phyloP scores from a whole-genome alignment of 306 rosid genomes.

The Cicer bijugum region DNA sequence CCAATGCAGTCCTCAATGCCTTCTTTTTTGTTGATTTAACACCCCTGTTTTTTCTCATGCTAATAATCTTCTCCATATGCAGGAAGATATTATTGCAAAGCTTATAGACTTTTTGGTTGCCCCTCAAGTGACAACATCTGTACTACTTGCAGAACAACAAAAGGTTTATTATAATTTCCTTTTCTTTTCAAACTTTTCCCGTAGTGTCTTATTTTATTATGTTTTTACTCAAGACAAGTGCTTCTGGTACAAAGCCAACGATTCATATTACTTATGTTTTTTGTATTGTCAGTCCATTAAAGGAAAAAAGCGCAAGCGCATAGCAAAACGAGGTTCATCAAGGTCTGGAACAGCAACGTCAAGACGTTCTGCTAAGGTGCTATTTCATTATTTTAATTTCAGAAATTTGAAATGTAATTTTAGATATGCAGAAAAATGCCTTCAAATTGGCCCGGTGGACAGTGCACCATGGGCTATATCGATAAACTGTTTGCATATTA shows the following conservation, averaged over 20 bases:
- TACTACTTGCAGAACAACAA: conserved; percentile 71
- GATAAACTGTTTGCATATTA: too few species aligned
- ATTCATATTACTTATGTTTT: conserved; percentile 36
- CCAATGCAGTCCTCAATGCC: conserved; percentile 2
- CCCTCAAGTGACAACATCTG: conserved; percentile 73
- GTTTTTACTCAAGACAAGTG: neutral
- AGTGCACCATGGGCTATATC: too few species aligned
- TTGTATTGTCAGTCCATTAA: conserved; percentile 53
- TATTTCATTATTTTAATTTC: conserved; percentile 35
- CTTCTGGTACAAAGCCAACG: neutral
- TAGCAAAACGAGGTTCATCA: conserved; percentile 63
- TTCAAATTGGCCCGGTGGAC: neutral
- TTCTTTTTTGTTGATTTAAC: neutral
- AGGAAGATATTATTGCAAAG: conserved; percentile 86
- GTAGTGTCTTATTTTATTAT: conserved; percentile 15
- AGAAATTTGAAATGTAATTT: neutral
- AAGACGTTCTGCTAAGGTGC: conserved; percentile 72
- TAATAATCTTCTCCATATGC: conserved; percentile 45
- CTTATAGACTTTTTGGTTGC: conserved; percentile 81
- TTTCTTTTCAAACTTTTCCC: conserved; percentile 12
- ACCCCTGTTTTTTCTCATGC: neutral
- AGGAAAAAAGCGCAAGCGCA: conserved; percentile 73
- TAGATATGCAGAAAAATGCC: conserved; percentile 1
- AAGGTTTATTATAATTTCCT: conserved; percentile 52
- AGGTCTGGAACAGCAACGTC: conserved; percentile 58